Evolutionary conservation across 1,284 basidiomycete genomes (phyloP).

Genomic region (Rhodotorula mucilaginosa): DNA sequence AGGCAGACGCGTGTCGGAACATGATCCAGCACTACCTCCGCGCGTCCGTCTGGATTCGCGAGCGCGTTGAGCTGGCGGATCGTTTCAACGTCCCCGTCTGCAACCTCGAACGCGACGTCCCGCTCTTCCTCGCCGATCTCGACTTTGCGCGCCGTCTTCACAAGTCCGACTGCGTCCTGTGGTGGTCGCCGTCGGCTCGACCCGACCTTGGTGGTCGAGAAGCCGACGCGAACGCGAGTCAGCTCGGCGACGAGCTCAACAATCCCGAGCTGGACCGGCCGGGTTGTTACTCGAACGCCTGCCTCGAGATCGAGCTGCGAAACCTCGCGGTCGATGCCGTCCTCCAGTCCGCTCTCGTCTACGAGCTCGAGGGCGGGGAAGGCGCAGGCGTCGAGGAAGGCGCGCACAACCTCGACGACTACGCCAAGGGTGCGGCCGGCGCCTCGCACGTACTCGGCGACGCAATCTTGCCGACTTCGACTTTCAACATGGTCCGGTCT

Average conservation of each 20-base stretch:
- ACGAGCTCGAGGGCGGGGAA: slow-evolving; percentile 87
- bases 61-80: slow-evolving; percentile 75
- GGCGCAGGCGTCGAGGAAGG: slow-evolving; percentile 87
- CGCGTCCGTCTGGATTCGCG: slow-evolving; percentile 74
- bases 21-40: slow-evolving; percentile 82
- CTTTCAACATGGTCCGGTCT: slow-evolving; percentile 77
- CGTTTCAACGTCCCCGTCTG: slow-evolving; percentile 89
- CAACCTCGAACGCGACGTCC: slow-evolving; percentile 86
- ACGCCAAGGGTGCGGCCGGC: slow-evolving; percentile 67
- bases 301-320: slow-evolving; percentile 81
- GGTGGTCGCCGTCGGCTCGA: slow-evolving; percentile 90
- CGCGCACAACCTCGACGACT: slow-evolving; percentile 87
- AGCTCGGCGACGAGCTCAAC: slow-evolving; percentile 64
- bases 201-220: slow-evolving; percentile 94
- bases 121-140: slow-evolving; percentile 81
- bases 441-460: slow-evolving; percentile 83
- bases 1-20: slow-evolving; percentile 56
- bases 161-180: slow-evolving; percentile 85
- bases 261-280: slow-evolving; percentile 80
- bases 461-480: slow-evolving; percentile 83
- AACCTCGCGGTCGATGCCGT: slow-evolving; percentile 94
- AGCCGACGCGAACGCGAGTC: slow-evolving; percentile 59
- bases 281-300: slow-evolving; percentile 90
- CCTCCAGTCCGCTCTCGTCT: slow-evolving; percentile 88
- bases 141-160: slow-evolving; percentile 83